A percentile compares a stretch with the other conserved stretches of the same genome.
Evolutionary conservation across 805 yeast genomes (phyloP).

Genomic region (Starmerella floricola): DNA sequence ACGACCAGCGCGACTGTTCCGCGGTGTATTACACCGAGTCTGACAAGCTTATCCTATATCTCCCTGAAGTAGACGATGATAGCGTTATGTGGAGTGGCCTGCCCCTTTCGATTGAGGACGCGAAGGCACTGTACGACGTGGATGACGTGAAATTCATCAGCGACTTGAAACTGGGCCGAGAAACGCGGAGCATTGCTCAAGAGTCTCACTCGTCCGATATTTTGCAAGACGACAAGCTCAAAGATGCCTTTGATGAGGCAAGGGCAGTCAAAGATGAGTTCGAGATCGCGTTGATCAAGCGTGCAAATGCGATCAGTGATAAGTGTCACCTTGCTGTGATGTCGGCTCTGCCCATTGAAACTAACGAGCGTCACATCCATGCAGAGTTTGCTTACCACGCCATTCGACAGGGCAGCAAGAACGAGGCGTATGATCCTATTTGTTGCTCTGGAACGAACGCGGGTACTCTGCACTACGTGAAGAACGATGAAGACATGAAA

Average conservation of each 20-base stretch:
- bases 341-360: constrained; percentile 81
- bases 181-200: constrained; percentile 21
- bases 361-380: constrained; percentile 79
- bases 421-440: constrained; percentile 84
- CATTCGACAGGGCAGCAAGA: constrained; percentile 82
- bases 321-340: constrained; percentile 82
- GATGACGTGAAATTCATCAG: constrained; percentile 61
- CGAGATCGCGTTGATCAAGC: constrained; percentile 63
- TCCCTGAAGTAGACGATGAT: constrained; percentile 75
- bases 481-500: constrained; percentile 54
- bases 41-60: constrained; percentile 55
- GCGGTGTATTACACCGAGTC: constrained; percentile 43
- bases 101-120: constrained; percentile 60
- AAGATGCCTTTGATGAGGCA: constrained; percentile 72
- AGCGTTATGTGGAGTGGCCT: constrained; percentile 95
- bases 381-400: constrained; percentile 94
- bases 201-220: constrained; percentile 15
- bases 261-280: constrained; percentile 72
- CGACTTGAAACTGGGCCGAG: constrained; percentile 34
- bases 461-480: constrained; percentile 80
- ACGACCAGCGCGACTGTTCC: constrained; percentile 60
- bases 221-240: constrained; percentile 21
- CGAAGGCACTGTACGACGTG: constrained; percentile 55
- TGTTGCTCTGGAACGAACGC: constrained; percentile 90
- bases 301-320: constrained; percentile 77